Conservation (phyloP, 2,329 filamentous ascomycete genomes). For the Allantophomopsis cytisporea region DNA sequence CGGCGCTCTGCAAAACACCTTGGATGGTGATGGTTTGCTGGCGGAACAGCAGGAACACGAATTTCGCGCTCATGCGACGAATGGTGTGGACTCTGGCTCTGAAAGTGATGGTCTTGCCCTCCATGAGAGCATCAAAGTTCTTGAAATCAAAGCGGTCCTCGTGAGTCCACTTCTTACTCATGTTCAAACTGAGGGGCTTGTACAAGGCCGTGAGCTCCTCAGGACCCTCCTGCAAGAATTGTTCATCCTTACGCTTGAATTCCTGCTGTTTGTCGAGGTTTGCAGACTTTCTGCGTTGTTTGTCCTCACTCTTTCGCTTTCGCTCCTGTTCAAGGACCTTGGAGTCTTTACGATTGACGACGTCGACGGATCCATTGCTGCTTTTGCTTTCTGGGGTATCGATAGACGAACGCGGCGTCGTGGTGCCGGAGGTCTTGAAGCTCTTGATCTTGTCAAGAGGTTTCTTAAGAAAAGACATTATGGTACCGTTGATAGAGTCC, state of each 20-base stretch:
- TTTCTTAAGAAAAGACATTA: conserved; percentile 1
- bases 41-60: conserved; percentile 77
- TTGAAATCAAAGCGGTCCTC: conserved; percentile 16
- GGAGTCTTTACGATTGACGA: background rate
- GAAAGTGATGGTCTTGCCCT: conserved; percentile 29
- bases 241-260: conserved; percentile 9
- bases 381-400: too few relatives aligned
- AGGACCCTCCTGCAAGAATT: conserved; percentile 14
- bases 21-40: conserved; percentile 77
- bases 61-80: conserved; percentile 65
- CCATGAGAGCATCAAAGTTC: conserved; percentile 12
- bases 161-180: conserved; percentile 17
- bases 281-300: background rate
- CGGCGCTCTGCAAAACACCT: conserved; percentile 47
- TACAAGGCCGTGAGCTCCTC: conserved; percentile 15
- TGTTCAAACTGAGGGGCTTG: conserved; percentile 18
- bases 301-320: conserved; percentile 1
- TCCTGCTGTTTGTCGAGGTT: background rate
- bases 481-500: too few relatives aligned
- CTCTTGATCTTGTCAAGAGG: conserved; percentile 1
- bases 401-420: too few relatives aligned
- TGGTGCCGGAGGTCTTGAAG: background rate
- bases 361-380: too few relatives aligned
- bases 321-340: background rate
- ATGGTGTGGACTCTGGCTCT: conserved; percentile 65